Base-by-base conservation (phyloP, 805 yeast genomes). In the Candida caryicola region DNA sequence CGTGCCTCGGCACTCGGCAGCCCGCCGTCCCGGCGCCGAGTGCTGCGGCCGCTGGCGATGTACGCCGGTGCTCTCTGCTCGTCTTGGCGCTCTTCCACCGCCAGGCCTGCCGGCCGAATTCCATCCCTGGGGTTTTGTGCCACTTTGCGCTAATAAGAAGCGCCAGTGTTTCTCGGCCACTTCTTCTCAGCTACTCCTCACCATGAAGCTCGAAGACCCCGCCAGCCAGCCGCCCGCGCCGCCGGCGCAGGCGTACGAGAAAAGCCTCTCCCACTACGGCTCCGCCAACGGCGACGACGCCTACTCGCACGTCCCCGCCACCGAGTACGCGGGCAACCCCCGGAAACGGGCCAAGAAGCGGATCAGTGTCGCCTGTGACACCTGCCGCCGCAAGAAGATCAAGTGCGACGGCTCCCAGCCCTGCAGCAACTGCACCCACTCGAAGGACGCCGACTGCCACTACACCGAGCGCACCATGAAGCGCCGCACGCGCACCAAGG, bases 401-500 rank as follows among this genome's bases (percentile, higher is more conserved):
- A 61, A 57, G 36, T 62, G 69, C 40, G 54, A 58, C 39, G 69
- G 69, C 1, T 37, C 32, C 3, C 40, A 17, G 9, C 69, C 69
- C 1, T 62, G 69, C 43, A 10, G 46, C 7, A 60, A 60, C 39
- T 62, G 69, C 23, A 29, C 26, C 5, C 29, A 26, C 5, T 44
- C 52, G 23, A 48, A 51, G 18, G 46, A 47, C 7, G 17, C 46
- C 5, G 37, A 46, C 7, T 62, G 65, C 40, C 49, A 46, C 27
- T 62, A 59, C 31, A 52, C 48, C 10, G 57, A 57, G 29, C 41
- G 52, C 4, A 40, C 40, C 4, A 39, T 28, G 16, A 41, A 39
- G 32, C 39, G 19, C 23, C 45, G 31, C 28, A 36, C 37, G 17
- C 33, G 18, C 28, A 33, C 37, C 33, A 25, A 33, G 17, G 12